Conservation (phyloP, 75 land plant genomes). For the Pseudotsuga menziesii region DNA sequence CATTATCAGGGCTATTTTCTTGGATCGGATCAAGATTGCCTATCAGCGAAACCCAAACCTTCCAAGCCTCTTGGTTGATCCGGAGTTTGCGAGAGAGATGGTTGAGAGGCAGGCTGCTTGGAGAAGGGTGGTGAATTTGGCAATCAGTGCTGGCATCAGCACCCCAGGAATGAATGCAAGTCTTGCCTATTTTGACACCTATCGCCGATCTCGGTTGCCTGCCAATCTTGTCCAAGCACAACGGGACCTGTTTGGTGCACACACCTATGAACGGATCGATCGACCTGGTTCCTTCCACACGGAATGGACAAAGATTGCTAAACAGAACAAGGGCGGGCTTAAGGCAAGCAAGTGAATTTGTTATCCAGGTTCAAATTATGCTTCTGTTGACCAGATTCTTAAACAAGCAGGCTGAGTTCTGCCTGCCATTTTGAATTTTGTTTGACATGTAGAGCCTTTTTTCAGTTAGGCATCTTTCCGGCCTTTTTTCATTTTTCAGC, state of each 20-base stretch:
- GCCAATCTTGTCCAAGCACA: constrained; percentile 51
- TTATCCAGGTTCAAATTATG: too few species aligned
- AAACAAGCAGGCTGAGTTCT: too few species aligned
- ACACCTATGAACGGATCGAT: constrained; percentile 45
- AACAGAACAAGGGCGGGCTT: too few species aligned
- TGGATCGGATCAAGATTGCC: constrained; percentile 45
- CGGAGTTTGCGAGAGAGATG: constrained; percentile 54
- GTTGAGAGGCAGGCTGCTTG: constrained; percentile 48
- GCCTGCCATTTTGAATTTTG: too few species aligned
- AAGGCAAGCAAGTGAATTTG: too few species aligned
- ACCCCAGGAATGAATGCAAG: constrained; percentile 56
- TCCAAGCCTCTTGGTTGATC: constrained; percentile 38
- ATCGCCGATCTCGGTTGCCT: constrained; percentile 39
- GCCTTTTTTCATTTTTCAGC: too few species aligned
- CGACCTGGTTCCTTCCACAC: constrained; percentile 38
- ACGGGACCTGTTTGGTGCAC: constrained; percentile 49
- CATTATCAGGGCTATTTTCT: constrained; percentile 33
- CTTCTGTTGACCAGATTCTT: too few species aligned
- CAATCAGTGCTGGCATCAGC: constrained; percentile 32
- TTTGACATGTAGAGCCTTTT: too few species aligned
- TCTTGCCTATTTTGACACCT: constrained; percentile 50
- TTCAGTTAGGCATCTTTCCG: too few species aligned
- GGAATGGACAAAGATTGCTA: constrained; percentile 41
- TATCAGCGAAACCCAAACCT: constrained; percentile 19
- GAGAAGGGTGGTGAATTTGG: constrained; percentile 46